Percentiles rank a stretch among this genome's conserved stretches.
Evolutionary conservation across 225 moss, liverwort and hornwort species (phyloP).

Genomic region (Sphagnum contortum): DNA sequence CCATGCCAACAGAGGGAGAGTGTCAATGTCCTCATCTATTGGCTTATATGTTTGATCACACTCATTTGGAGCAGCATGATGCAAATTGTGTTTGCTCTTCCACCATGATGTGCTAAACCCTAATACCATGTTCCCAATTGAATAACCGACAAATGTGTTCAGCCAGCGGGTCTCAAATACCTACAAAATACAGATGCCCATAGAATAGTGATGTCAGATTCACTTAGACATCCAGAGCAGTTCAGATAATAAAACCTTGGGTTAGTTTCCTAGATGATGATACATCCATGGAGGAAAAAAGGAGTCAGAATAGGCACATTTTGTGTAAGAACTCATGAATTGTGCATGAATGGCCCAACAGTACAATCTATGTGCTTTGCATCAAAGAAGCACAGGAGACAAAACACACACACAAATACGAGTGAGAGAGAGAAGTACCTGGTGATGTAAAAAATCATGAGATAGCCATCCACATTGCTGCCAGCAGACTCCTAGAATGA

Average conservation of each 20-base stretch:
- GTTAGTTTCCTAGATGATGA: too few species aligned
- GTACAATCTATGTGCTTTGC: too few species aligned
- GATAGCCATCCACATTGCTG: conserved; percentile 96
- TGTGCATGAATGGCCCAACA: too few species aligned
- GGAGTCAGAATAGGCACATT: too few species aligned
- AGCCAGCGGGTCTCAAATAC: conserved; percentile 68
- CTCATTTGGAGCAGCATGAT: conserved; percentile 95
- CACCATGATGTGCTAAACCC: conserved; percentile 92
- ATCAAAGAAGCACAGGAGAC: too few species aligned
- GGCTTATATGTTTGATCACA: conserved; percentile 81
- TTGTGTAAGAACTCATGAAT: too few species aligned
- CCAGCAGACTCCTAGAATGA: conserved; percentile 55
- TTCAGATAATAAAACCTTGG: too few species aligned
- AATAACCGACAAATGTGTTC: conserved; percentile 49
- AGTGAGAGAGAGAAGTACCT: conserved; percentile 19
- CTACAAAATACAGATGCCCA: conserved; percentile 10
- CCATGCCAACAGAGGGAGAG: conserved; percentile 88
- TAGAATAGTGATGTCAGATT: too few species aligned
- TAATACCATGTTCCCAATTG: conserved; percentile 56
- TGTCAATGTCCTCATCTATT: conserved; percentile 89
- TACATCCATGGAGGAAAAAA: too few species aligned
- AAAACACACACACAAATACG: too few species aligned
- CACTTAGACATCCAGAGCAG: too few species aligned
- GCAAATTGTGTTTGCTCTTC: conserved; percentile 91
- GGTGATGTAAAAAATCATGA: conserved; percentile 87